phyloP scores from a whole-genome alignment of 768 basidiomycete species.

The Solioccasus polychromus region DNA sequence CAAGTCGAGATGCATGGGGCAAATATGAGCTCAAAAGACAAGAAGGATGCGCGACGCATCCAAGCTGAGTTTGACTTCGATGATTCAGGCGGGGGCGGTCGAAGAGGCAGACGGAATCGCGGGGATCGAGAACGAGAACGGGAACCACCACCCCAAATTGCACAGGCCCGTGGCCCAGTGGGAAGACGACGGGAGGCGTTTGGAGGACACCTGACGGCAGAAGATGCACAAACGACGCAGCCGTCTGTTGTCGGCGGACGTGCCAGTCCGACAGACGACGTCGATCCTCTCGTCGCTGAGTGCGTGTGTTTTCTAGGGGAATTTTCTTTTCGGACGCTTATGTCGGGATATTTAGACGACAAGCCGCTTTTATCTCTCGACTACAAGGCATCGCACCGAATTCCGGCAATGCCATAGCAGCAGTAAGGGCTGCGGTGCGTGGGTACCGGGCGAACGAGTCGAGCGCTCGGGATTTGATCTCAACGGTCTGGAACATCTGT shows the following conservation, averaged over 20 bases:
- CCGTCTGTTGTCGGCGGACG: slow-evolving; percentile 23
- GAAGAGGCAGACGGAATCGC: slow-evolving; percentile 45
- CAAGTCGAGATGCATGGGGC: slow-evolving; percentile 81
- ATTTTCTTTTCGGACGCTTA: background rate
- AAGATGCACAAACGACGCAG: slow-evolving; percentile 18
- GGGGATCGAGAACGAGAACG: slow-evolving; percentile 52
- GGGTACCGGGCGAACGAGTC: slow-evolving; percentile 77
- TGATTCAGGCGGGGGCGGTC: slow-evolving; percentile 46
- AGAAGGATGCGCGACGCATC: slow-evolving; percentile 64
- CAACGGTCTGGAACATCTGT: slow-evolving; percentile 81
- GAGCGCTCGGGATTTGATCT: slow-evolving; percentile 79
- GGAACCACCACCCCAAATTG: slow-evolving; percentile 26
- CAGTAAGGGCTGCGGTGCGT: slow-evolving; percentile 72
- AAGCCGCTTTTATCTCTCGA: slow-evolving; percentile 61
- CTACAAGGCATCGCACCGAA: slow-evolving; percentile 59
- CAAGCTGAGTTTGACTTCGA: slow-evolving; percentile 67
- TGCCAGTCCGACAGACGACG: slow-evolving; percentile 37
- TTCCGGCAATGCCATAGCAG: slow-evolving; percentile 54
- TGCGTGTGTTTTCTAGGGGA: slow-evolving; percentile 33
- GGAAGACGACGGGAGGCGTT: slow-evolving; percentile 60
- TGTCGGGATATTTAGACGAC: slow-evolving; percentile 47
- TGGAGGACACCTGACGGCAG: slow-evolving; percentile 53
- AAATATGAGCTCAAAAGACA: slow-evolving; percentile 68
- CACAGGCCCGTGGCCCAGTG: slow-evolving; percentile 25
- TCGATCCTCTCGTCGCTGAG: slow-evolving; percentile 56